Evolutionary conservation across 352 stramenopile genomes (phyloP), one percentile per base, ranked within the genome.

Genomic region (Discostella stelligera): DNA sequence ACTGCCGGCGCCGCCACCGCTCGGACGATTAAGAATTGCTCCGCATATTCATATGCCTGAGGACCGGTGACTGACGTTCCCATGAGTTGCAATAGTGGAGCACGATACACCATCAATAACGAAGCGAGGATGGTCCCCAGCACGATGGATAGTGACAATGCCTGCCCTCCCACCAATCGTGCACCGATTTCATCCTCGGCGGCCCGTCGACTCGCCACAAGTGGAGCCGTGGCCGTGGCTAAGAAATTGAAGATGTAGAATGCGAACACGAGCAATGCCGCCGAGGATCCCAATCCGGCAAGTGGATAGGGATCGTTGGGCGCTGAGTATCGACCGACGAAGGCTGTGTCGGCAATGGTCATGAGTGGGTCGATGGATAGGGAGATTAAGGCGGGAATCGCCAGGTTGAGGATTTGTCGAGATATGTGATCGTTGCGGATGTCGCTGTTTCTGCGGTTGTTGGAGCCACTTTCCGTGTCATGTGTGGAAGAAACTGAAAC

Each of bases 241-340:
- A 93, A 66, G 65, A 93, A 93, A 44, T 89, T 90, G 20, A 90
- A 90, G 5, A 93, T 46, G 70, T 91, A 93, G 50, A 93, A 91
- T 6, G 70, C 79, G 71, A 90, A 91, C 14, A 82, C 88, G 11
- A 93, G 74, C 8, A 93, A 58, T 20, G 83, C 80, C 1, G 81
- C 82, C 21, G 85, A 71, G 10, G 80, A 88, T 39, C 83, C 87
- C 58, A 93, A 82, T 27, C 85, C 85, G 11, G 85, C 85, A 0
- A 91, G 54, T 39, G 70, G 67, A 23, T 56, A 77, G 0, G 74
- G 74, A 66, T 77, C 67, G 37, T 74, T 66, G 13, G 74, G 52
- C 52, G 78, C 56, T 4, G 73, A 79, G 41, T 80, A 90, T 20
- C 79, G 58, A 52, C 87, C 87, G 2, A 93, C 83, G 68, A 93